Evolutionary conservation across 331 rosid species (phyloP).

Genomic region (Arachis monticola): DNA sequence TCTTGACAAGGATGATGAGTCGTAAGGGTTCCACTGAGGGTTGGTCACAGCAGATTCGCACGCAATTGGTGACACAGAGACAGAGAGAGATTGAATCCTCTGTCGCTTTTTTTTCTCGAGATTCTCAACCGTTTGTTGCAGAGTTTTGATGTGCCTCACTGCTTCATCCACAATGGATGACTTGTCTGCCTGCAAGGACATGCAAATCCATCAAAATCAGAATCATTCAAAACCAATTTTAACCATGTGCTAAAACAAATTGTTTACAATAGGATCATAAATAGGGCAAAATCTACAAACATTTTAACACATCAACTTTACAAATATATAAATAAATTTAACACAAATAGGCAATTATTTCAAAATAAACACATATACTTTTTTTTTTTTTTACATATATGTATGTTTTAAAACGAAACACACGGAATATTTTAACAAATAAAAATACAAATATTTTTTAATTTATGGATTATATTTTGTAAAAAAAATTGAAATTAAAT

Average conservation of each 20-base stretch:
- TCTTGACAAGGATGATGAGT: constrained; percentile 39
- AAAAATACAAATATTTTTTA: no score
- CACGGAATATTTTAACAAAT: no score
- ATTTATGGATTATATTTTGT: no score
- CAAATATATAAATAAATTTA: no score
- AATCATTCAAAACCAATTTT: background rate
- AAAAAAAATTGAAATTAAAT: no score
- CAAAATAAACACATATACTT: no score
- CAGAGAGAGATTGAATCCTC: constrained; percentile 34
- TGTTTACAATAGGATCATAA: background rate
- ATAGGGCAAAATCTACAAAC: no score
- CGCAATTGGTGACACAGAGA: constrained; percentile 16
- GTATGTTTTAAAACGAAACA: no score
- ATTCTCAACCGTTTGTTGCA: constrained; percentile 45
- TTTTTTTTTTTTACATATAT: no score
- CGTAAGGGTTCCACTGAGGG: constrained; percentile 27
- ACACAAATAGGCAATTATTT: no score
- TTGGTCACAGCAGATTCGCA: constrained; percentile 30
- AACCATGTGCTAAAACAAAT: background rate
- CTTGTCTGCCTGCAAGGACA: constrained; percentile 57
- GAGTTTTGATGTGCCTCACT: constrained; percentile 54
- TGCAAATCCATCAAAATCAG: no score
- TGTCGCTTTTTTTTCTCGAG: constrained; percentile 62
- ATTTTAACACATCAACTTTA: no score
- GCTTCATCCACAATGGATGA: constrained; percentile 76